phyloP scores from a whole-genome alignment of 2,329 filamentous ascomycete genomes.

The Epichloe typhina region DNA sequence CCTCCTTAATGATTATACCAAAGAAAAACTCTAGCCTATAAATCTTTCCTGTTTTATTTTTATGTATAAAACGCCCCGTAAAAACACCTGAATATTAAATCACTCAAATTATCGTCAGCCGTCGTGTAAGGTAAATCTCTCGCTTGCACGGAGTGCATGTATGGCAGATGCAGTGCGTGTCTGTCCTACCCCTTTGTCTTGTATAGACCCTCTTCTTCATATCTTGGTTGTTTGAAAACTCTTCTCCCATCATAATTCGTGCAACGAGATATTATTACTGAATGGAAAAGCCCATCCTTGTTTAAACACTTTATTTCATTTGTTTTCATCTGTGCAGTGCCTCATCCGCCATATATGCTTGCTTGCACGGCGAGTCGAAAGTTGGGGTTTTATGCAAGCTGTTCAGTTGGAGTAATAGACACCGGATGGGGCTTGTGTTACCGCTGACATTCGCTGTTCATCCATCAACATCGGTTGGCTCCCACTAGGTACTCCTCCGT shows the following conservation, averaged over 20 bases:
- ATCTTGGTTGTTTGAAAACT: background rate
- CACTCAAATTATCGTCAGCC: background rate
- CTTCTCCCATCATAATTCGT: background rate
- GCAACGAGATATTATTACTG: background rate
- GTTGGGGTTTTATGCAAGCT: background rate
- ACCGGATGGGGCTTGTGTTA: conserved; percentile 8
- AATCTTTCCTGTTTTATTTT: too few species aligned
- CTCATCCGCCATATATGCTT: background rate
- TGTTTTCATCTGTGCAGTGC: background rate
- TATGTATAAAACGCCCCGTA: background rate
- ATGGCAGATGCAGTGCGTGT: background rate
- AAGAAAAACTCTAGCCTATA: background rate
- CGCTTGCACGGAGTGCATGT: background rate
- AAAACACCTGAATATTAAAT: background rate
- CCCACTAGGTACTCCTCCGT: conserved; percentile 14
- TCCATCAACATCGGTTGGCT: conserved; percentile 8
- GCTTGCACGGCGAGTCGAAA: background rate
- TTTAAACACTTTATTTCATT: background rate
- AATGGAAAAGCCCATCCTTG: background rate
- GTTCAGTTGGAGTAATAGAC: conserved; percentile 10
- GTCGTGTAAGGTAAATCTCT: background rate
- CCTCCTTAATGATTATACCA: background rate
- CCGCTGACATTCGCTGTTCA: conserved; percentile 6
- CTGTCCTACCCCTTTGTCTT: background rate
- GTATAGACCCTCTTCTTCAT: background rate